These are phyloP conservation scores for Xylaria intraflava DNA, from an alignment of 495 filamentous ascomycete genomes.

Conservation along the genomic window DNA sequence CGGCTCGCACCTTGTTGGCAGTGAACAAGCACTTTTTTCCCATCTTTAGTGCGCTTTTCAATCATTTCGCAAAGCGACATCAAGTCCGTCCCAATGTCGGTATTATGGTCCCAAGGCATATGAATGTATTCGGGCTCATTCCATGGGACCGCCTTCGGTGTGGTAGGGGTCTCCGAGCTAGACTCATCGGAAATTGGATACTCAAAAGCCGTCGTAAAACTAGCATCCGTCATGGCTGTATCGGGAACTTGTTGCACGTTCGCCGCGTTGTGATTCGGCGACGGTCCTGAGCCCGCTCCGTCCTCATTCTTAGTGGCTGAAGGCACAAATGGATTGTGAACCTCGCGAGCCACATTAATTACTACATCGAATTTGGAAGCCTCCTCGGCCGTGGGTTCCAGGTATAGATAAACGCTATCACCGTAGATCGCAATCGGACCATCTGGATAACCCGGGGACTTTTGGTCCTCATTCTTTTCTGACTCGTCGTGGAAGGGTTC, in stretches of 20 bases:
- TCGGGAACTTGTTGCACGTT: conserved; percentile 48
- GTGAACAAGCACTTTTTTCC: conserved; percentile 86
- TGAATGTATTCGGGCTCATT: conserved; percentile 86
- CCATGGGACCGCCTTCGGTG: conserved; percentile 49
- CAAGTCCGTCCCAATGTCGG: conserved; percentile 84
- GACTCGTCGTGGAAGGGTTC: conserved; percentile 44
- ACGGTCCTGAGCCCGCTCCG: conserved; percentile 12
- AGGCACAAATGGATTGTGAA: conserved; percentile 73
- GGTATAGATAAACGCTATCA: conserved; percentile 83
- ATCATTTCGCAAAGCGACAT: conserved; percentile 80
- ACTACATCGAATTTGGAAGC: conserved; percentile 85
- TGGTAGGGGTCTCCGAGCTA: conserved; percentile 43
- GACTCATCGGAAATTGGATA: conserved; percentile 31
- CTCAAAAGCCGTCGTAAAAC: conserved; percentile 70
- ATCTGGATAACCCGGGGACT: conserved; percentile 85
- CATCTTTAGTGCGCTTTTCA: conserved; percentile 65
- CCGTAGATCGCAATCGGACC: conserved; percentile 90
- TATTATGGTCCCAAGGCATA: conserved; percentile 96
- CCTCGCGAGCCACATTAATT: conserved; percentile 93
- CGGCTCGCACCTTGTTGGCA: conserved; percentile 95
- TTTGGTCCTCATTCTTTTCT: conserved; percentile 62
- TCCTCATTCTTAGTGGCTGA: conserved; percentile 24
- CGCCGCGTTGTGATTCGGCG: conserved; percentile 26
- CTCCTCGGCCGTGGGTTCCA: conserved; percentile 82
- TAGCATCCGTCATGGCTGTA: conserved; percentile 61